Evolutionary conservation across 345 rosid species (phyloP).

Genomic region (Salix udensis): DNA sequence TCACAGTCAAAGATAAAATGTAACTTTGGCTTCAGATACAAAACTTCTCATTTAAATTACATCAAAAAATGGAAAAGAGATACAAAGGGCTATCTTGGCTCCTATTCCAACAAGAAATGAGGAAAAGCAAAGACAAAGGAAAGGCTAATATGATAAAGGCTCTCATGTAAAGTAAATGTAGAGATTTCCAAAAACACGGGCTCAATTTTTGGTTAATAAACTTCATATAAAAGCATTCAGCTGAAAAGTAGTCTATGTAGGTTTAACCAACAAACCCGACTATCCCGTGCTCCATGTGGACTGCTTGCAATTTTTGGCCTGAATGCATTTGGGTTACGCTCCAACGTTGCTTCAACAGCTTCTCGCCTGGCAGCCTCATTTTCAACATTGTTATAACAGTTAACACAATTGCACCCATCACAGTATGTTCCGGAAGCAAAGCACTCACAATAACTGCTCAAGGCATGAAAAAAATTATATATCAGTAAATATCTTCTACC

Average conservation of each 20-base stretch:
- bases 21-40: neutral
- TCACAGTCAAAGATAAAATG: neutral
- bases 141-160: neutral
- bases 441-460: constrained; percentile 89
- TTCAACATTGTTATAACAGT: constrained; percentile 91
- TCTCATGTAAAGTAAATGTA: neutral
- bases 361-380: constrained; percentile 87
- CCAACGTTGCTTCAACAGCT: constrained; percentile 90
- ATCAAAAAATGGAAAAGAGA: neutral
- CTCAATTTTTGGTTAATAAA: neutral
- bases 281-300: constrained; percentile 76
- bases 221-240: neutral
- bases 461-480: constrained; percentile 7
- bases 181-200: neutral
- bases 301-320: constrained; percentile 98
- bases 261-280: constrained; percentile 45
- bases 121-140: neutral
- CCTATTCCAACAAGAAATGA: neutral
- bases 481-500: constrained; percentile 7
- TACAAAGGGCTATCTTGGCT: neutral
- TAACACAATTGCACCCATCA: constrained; percentile 95
- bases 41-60: neutral
- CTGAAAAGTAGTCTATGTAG: neutral
- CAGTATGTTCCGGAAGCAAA: constrained; percentile 96
- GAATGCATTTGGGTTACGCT: constrained; percentile 95